phyloP scores from a whole-genome alignment of 1,284 basidiomycete species.

The Phlebopus sp. region DNA sequence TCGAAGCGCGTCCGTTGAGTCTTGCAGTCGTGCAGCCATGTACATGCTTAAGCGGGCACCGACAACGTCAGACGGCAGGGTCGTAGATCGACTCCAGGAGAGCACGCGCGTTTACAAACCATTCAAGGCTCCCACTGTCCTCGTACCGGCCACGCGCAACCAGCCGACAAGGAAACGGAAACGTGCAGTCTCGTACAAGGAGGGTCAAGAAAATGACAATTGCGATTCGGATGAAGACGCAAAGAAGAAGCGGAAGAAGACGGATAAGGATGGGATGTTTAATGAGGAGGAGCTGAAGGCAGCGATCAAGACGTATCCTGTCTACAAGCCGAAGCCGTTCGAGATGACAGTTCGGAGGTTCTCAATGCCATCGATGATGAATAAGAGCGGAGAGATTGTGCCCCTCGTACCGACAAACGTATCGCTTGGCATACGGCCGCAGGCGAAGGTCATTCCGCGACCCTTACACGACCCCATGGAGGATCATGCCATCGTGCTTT shows the following conservation, averaged over 20 bases:
- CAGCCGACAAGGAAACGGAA: slow-evolving; percentile 80
- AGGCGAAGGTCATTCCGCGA: slow-evolving; percentile 81
- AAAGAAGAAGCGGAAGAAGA: slow-evolving; percentile 59
- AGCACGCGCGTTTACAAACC: slow-evolving; percentile 72
- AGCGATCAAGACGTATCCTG: slow-evolving; percentile 75
- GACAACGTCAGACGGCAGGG: slow-evolving; percentile 63
- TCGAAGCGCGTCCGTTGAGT: background rate
- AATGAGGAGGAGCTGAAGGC: slow-evolving; percentile 58
- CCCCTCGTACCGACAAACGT: slow-evolving; percentile 64
- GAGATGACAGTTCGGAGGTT: slow-evolving; percentile 66
- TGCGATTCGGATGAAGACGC: slow-evolving; percentile 48
- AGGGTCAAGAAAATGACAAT: slow-evolving; percentile 47
- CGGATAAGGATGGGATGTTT: slow-evolving; percentile 50
- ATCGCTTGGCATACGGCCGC: slow-evolving; percentile 85
- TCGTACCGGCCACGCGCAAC: slow-evolving; percentile 46
- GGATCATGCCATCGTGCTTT: slow-evolving; percentile 96
- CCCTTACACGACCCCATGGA: slow-evolving; percentile 97
- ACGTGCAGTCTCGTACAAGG: slow-evolving; percentile 73
- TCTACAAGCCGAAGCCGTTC: slow-evolving; percentile 83
- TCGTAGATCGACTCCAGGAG: slow-evolving; percentile 64
- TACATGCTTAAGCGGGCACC: slow-evolving; percentile 69
- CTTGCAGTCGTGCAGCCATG: slow-evolving; percentile 4
- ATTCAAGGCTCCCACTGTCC: slow-evolving; percentile 71
- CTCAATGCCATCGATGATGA: slow-evolving; percentile 85
- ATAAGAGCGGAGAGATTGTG: slow-evolving; percentile 74